These are phyloP conservation scores for Grammothele lineata DNA, from an alignment of 768 basidiomycete species.

Conservation along the genomic window DNA sequence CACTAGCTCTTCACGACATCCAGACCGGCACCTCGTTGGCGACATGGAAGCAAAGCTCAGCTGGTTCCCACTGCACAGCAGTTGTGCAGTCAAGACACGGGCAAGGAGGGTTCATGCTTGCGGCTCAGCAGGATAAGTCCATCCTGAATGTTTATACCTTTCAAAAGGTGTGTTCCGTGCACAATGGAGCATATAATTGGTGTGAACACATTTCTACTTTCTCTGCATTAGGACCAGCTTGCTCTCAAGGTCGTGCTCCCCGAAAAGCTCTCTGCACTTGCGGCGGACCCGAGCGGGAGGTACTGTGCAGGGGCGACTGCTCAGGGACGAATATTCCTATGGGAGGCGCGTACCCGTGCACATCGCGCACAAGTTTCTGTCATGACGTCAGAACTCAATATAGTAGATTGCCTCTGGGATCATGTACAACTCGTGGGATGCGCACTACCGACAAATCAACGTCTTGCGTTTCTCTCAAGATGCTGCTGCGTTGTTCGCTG, in stretches of 20 bases:
- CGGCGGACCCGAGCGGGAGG: slow-evolving; percentile 64
- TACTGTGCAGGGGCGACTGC: slow-evolving; percentile 87
- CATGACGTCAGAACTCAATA: not conserved
- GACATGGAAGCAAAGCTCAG: slow-evolving; percentile 86
- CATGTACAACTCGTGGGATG: slow-evolving; percentile 87
- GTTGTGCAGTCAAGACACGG: slow-evolving; percentile 63
- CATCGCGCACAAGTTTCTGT: too few species aligned
- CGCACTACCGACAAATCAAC: slow-evolving; percentile 89
- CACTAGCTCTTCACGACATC: slow-evolving; percentile 77
- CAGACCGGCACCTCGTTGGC: slow-evolving; percentile 69
- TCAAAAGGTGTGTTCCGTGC: slow-evolving; percentile 63
- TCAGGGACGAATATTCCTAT: slow-evolving; percentile 88
- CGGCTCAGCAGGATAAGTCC: slow-evolving; percentile 85
- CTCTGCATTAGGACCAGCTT: slow-evolving; percentile 75
- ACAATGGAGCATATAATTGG: not conserved
- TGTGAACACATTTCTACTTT: slow-evolving; percentile 2
- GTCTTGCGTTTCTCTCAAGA: slow-evolving; percentile 82
- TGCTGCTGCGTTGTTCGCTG: slow-evolving; percentile 74
- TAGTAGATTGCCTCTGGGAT: slow-evolving; percentile 88
- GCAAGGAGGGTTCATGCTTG: slow-evolving; percentile 79
- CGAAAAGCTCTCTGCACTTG: slow-evolving; percentile 81
- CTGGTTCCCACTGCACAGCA: slow-evolving; percentile 61
- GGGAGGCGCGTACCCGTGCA: slow-evolving; percentile 71
- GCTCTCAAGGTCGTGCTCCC: slow-evolving; percentile 82
- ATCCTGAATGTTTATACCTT: slow-evolving; percentile 89